phyloP scores from a whole-genome alignment of 331 rosid species.

The Malus hybrid region DNA sequence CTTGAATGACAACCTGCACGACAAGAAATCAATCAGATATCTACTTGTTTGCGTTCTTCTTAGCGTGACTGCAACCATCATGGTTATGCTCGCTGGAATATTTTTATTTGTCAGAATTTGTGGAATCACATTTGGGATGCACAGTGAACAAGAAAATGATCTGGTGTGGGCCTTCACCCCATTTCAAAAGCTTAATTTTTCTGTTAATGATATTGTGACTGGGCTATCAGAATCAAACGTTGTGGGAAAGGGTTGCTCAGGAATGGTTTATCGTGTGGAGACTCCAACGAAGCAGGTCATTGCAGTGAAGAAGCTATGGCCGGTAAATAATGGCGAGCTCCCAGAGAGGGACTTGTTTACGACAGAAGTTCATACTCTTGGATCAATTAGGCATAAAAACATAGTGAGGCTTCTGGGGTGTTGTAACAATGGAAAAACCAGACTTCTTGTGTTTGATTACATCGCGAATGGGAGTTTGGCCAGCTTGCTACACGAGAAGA shows the following conservation, averaged over 20 bases:
- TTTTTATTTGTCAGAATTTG: conserved; percentile 48
- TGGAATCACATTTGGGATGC: conserved; percentile 30
- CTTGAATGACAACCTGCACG: conserved; percentile 17
- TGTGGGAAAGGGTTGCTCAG: conserved; percentile 86
- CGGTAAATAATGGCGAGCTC: conserved; percentile 45
- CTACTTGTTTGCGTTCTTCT: conserved; percentile 48
- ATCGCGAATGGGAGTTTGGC: conserved; percentile 79
- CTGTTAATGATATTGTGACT: conserved; percentile 58
- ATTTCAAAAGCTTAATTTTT: conserved; percentile 79
- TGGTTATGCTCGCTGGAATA: conserved; percentile 46
- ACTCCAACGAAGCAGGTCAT: conserved; percentile 67
- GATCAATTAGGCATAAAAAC: conserved; percentile 85
- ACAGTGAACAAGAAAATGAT: conserved; percentile 35
- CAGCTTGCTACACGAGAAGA: conserved; percentile 68
- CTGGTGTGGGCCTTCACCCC: conserved; percentile 87
- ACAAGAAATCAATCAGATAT: conserved; percentile 41
- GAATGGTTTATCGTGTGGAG: conserved; percentile 86
- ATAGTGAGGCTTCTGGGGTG: conserved; percentile 89
- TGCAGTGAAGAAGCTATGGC: conserved; percentile 97
- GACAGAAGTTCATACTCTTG: conserved; percentile 84
- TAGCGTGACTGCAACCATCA: conserved; percentile 47
- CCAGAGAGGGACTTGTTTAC: conserved; percentile 66
- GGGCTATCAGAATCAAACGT: conserved; percentile 67
- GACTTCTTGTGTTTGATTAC: conserved; percentile 79
- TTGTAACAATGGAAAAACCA: conserved; percentile 69